Evolutionary conservation across 2,329 filamentous ascomycete species (phyloP).

Genomic region (Cryoendolithus antarcticus): DNA sequence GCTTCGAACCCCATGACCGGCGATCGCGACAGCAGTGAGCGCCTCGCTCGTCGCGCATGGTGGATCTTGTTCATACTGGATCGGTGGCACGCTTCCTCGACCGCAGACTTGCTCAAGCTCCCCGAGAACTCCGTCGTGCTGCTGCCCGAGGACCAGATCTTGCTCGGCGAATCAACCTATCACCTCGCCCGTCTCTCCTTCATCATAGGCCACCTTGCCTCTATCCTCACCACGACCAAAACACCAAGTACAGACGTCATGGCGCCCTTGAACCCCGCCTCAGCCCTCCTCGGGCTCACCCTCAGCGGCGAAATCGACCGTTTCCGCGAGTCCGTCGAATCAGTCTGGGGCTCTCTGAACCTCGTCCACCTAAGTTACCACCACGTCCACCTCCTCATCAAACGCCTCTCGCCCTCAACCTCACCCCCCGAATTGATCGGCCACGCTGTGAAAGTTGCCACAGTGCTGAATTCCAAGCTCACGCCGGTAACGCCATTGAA

Average conservation of each 20-base stretch:
- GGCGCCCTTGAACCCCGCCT: slow-evolving; percentile 28
- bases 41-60: slow-evolving; percentile 54
- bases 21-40: slow-evolving; percentile 49
- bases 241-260: slow-evolving; percentile 33
- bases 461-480: slow-evolving; percentile 44
- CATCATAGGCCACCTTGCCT: slow-evolving; percentile 44
- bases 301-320: slow-evolving; percentile 50
- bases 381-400: slow-evolving; percentile 54
- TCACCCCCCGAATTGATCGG: slow-evolving; percentile 47
- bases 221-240: slow-evolving; percentile 34
- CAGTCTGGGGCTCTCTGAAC: slow-evolving; percentile 38
- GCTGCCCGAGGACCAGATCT: slow-evolving; percentile 43
- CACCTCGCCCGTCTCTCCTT: slow-evolving; percentile 52
- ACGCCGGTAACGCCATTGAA: slow-evolving; percentile 50
- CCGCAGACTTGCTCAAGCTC: slow-evolving; percentile 49
- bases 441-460: slow-evolving; percentile 46
- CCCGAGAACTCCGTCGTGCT: slow-evolving; percentile 50
- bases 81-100: slow-evolving; percentile 60
- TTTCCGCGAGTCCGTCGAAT: slow-evolving; percentile 52
- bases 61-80: slow-evolving; percentile 61
- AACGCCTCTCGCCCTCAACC: slow-evolving; percentile 45
- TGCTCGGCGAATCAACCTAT: slow-evolving; percentile 53
- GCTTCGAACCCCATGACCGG: slow-evolving; percentile 28
- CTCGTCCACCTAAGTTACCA: slow-evolving; percentile 58
- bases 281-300: slow-evolving; percentile 36